A percentile compares a stretch with the other conserved stretches of the same genome.
phyloP scores from a whole-genome alignment of 192 early-diverging fungal species.

The Mortierella claussenii region DNA sequence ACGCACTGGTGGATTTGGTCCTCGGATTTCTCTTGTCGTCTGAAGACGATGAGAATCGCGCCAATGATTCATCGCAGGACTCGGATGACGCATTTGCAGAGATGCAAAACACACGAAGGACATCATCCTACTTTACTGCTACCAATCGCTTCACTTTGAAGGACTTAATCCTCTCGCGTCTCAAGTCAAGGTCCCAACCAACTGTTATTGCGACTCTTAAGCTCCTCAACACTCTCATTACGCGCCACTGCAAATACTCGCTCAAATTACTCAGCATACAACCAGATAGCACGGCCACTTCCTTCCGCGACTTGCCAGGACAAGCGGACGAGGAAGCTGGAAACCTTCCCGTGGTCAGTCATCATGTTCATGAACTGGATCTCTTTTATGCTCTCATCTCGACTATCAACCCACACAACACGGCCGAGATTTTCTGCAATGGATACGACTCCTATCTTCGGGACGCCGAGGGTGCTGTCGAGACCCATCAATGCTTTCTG shows the following conservation, averaged over 20 bases:
- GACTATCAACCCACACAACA: slow-evolving; percentile 61
- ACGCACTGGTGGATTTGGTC: slow-evolving; percentile 77
- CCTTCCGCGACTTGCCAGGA: slow-evolving; percentile 43
- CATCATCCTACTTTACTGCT: slow-evolving; percentile 64
- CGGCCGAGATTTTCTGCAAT: slow-evolving; percentile 61
- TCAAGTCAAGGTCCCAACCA: slow-evolving; percentile 87
- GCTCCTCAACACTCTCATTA: slow-evolving; percentile 78
- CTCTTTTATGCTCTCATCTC: slow-evolving; percentile 67
- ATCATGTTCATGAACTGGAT: slow-evolving; percentile 67
- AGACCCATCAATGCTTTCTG: slow-evolving; percentile 62
- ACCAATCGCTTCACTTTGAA: slow-evolving; percentile 74
- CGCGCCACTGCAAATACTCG: slow-evolving; percentile 80
- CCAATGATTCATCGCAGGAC: slow-evolving; percentile 18
- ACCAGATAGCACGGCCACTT: slow-evolving; percentile 60
- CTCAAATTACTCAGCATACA: slow-evolving; percentile 82
- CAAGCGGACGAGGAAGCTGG: slow-evolving; percentile 8
- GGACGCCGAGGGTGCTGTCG: slow-evolving; percentile 61
- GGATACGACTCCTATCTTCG: slow-evolving; percentile 67
- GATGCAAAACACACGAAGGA: slow-evolving; percentile 55
- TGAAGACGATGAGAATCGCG: slow-evolving; percentile 54
- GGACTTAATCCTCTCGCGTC: slow-evolving; percentile 87
- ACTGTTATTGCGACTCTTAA: slow-evolving; percentile 88
- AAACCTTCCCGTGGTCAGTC: slow-evolving; percentile 57
- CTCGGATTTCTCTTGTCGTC: slow-evolving; percentile 83
- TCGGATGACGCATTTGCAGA: slow-evolving; percentile 57